Evolutionary conservation across 2,329 filamentous ascomycete genomes (phyloP).

Genomic region (Phoma sp.): DNA sequence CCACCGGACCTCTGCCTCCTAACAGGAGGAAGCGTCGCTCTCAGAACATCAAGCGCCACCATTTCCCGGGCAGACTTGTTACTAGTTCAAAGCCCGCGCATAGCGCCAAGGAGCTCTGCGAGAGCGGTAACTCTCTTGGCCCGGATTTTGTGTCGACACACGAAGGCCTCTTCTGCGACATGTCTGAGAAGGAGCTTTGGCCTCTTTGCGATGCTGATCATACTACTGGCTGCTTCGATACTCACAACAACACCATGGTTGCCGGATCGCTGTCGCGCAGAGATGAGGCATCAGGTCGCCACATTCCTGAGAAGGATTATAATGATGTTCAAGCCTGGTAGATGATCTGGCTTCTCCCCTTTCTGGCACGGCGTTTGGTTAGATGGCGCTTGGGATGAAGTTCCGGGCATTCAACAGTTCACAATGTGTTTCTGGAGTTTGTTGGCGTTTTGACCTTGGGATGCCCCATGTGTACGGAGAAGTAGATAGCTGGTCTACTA

Average conservation of each 20-base stretch:
- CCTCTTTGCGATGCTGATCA: conserved; percentile 28
- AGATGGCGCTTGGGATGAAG: neutral
- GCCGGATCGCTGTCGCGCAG: conserved; percentile 3
- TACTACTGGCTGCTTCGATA: conserved; percentile 12
- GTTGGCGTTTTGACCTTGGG: neutral
- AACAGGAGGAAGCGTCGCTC: conserved; percentile 1
- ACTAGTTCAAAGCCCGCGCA: conserved; percentile 29
- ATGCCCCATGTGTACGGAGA: neutral
- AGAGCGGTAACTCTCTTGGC: conserved; percentile 34
- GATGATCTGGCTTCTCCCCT: neutral
- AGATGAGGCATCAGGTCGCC: conserved; percentile 8
- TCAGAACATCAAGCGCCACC: conserved; percentile 3
- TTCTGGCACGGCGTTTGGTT: neutral
- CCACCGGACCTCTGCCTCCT: conserved; percentile 3
- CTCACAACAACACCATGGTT: conserved; percentile 4
- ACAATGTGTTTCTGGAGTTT: neutral
- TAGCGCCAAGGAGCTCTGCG: conserved; percentile 38
- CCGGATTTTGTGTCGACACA: conserved; percentile 41
- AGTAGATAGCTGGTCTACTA: neutral
- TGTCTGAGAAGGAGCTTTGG: conserved; percentile 34
- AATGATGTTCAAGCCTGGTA: conserved; percentile 1
- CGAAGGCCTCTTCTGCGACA: conserved; percentile 44
- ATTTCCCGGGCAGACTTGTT: conserved; percentile 11
- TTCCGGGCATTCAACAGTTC: no score
- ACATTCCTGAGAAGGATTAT: conserved; percentile 10